A percentile compares a stretch with the other conserved stretches of the same genome.
These are phyloP conservation scores for Aureoboletus auriporus DNA, from an alignment of 768 basidiomycete species.

Conservation along the genomic window DNA sequence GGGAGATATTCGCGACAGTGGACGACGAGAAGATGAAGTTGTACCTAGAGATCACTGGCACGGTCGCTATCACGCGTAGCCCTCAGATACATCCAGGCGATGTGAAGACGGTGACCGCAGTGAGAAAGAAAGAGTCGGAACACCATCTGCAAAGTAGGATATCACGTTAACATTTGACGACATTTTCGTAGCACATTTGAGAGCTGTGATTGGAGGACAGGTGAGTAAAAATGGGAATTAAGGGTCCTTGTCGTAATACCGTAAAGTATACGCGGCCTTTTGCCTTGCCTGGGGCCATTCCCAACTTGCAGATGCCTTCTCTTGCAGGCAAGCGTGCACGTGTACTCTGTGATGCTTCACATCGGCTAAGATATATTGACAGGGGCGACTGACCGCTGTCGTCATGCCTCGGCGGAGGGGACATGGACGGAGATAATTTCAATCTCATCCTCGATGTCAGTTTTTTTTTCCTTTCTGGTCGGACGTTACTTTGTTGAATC, in stretches of 20 bases:
- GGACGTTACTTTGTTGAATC: constrained; percentile 7
- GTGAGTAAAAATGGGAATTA: no score
- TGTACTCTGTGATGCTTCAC: background rate
- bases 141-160: no score
- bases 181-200: no score
- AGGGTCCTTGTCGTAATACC: no score
- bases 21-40: constrained; percentile 28
- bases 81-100: constrained; percentile 54
- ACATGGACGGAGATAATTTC: constrained; percentile 51
- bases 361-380: constrained; percentile 4
- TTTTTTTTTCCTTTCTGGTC: constrained; percentile 1
- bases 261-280: no score
- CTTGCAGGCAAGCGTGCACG: constrained; percentile 36
- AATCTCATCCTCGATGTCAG: constrained; percentile 44
- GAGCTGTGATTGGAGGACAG: no score
- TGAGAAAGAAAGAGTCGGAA: constrained; percentile 35
- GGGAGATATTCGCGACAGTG: constrained; percentile 45
- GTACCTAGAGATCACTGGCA: constrained; percentile 31
- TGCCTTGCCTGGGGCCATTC: no score
- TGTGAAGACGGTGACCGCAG: constrained; percentile 39
- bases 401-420: constrained; percentile 49
- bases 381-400: constrained; percentile 44
- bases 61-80: constrained; percentile 44
- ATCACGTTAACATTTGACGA: no score
- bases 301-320: no score